Conservation (phyloP, 305 asterid species). For the Fraxinus albicans region DNA sequence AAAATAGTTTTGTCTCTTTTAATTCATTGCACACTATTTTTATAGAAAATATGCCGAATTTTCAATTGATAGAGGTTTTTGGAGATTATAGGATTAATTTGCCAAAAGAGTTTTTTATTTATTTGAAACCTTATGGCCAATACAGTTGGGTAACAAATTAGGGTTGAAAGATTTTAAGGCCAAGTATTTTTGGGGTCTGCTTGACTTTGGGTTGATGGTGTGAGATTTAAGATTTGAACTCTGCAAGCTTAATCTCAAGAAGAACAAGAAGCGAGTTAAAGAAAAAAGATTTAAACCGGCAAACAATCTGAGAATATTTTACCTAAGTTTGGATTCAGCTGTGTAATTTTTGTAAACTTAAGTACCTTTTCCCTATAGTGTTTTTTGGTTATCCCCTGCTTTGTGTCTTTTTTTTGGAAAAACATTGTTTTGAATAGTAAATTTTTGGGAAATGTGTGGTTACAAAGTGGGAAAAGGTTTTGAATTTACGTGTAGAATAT, state of each 20-base stretch:
- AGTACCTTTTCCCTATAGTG: neutral
- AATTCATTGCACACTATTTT: neutral
- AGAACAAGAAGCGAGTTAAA: neutral
- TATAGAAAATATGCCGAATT: neutral
- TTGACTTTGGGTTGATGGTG: neutral
- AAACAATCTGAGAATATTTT: neutral
- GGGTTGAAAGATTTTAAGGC: neutral
- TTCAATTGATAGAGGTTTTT: neutral
- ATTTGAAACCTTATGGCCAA: neutral
- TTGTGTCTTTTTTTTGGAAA: too few species aligned
- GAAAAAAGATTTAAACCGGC: neutral
- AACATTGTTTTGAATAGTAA: too few species aligned
- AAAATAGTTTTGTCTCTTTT: neutral
- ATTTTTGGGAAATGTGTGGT: too few species aligned
- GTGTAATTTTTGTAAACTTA: neutral
- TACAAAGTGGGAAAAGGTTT: too few species aligned
- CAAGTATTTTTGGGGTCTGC: neutral
- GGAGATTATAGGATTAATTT: neutral
- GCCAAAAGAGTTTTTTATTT: neutral
- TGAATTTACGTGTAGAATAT: too few species aligned
- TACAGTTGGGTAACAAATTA: neutral
- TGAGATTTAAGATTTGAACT: neutral
- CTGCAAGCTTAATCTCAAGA: neutral
- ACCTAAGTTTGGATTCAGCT: neutral
- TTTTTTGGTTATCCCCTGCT: neutral